Evolutionary conservation across 331 rosid species (phyloP).

Genomic region (Malus hybrid): DNA sequence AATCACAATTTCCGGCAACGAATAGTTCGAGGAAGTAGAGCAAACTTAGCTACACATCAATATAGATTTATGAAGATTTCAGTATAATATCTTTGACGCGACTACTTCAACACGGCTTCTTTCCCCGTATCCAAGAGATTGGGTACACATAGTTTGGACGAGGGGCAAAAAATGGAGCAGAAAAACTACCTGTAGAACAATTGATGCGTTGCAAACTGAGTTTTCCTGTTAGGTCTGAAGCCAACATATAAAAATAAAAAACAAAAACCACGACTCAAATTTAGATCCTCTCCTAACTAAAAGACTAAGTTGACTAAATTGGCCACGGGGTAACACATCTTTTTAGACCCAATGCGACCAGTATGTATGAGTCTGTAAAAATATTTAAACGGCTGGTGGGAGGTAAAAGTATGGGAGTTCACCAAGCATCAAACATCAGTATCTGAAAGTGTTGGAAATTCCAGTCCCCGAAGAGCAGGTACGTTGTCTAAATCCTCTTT

Average conservation of each 20-base stretch:
- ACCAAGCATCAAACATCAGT: slow-evolving; percentile 49
- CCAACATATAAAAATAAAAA: not conserved
- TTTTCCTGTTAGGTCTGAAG: not conserved
- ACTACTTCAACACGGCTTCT: not conserved
- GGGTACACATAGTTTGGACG: not conserved
- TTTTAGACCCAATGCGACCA: not conserved
- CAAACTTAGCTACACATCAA: not conserved
- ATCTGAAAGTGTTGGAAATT: slow-evolving; percentile 66
- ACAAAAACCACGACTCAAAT: not conserved
- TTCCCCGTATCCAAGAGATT: not conserved
- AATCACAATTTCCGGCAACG: not conserved
- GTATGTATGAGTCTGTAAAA: not conserved
- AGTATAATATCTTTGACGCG: not conserved
- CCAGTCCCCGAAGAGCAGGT: slow-evolving; percentile 75
- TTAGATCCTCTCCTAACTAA: not conserved
- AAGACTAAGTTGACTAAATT: not conserved
- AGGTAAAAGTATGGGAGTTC: slow-evolving; percentile 6
- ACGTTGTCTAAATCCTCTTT: slow-evolving; percentile 66
- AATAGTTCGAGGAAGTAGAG: not conserved
- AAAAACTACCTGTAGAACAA: not conserved
- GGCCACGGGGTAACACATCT: not conserved
- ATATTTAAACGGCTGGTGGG: not conserved
- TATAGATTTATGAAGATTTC: not conserved
- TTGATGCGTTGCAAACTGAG: not conserved
- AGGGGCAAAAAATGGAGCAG: not conserved